Conservation (phyloP, 1,284 basidiomycete species). For the Cutaneotrichosporon dermatis region DNA sequence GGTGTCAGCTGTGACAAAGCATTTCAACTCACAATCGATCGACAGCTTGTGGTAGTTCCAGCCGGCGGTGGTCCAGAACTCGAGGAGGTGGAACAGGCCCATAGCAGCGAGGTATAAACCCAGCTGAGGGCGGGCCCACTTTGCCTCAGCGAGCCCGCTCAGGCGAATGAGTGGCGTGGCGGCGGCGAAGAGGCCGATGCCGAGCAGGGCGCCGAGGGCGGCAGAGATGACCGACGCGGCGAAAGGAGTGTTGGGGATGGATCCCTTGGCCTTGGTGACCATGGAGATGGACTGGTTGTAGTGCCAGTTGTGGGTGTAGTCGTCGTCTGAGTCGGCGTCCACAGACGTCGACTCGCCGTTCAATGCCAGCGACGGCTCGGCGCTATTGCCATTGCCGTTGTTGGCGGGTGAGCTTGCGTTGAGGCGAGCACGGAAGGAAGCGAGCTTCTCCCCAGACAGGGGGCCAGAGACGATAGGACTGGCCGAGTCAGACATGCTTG, state of each 20-base stretch:
- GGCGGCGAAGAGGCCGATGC: conserved; percentile 41
- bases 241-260: conserved; percentile 78
- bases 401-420: too few species aligned
- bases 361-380: too few species aligned
- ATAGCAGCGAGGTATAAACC: conserved; percentile 76
- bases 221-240: conserved; percentile 69
- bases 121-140: conserved; percentile 68
- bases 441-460: neutral
- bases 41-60: conserved; percentile 92
- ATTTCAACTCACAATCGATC: conserved; percentile 71
- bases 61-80: conserved; percentile 91
- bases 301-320: neutral
- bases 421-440: neutral
- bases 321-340: neutral
- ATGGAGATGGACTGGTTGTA: neutral
- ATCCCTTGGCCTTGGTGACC: conserved; percentile 52
- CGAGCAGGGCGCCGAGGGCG: conserved; percentile 56
- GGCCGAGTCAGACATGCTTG: too few species aligned
- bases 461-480: neutral
- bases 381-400: too few species aligned
- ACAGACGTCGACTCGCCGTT: too few species aligned
- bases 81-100: conserved; percentile 85
- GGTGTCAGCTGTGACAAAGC: conserved; percentile 2
- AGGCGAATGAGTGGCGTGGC: conserved; percentile 52
- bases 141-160: conserved; percentile 47